These are phyloP conservation scores for Neoboletus magnificus DNA, from an alignment of 768 basidiomycete species.

Conservation along the genomic window DNA sequence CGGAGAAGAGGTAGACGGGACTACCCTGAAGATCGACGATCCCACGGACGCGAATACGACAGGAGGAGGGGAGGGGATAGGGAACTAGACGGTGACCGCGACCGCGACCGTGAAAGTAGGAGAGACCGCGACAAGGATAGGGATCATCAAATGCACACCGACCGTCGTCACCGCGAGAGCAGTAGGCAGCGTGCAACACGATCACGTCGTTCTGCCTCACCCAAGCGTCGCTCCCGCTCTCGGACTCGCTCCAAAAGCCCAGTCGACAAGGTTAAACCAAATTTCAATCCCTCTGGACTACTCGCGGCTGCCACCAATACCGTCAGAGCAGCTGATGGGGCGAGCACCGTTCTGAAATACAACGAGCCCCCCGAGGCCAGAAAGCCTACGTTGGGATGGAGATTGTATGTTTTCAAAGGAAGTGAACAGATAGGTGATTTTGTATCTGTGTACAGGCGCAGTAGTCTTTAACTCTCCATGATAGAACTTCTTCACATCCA, in stretches of 20 bases:
- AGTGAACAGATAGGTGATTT: constrained; percentile 83
- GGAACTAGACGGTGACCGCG: constrained; percentile 8
- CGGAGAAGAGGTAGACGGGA: constrained; percentile 18
- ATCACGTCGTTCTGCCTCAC: constrained; percentile 60
- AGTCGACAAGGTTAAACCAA: constrained; percentile 75
- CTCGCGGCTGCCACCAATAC: constrained; percentile 97
- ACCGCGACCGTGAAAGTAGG: constrained; percentile 13
- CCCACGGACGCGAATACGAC: constrained; percentile 20
- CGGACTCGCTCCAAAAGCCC: constrained; percentile 41
- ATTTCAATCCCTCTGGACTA: constrained; percentile 84
- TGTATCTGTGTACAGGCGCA: not conserved
- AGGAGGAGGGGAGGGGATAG: constrained; percentile 14
- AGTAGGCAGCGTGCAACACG: constrained; percentile 32
- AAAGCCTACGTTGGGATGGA: constrained; percentile 86
- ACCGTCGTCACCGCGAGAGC: constrained; percentile 20
- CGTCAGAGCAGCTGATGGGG: constrained; percentile 70
- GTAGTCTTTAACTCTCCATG: not conserved
- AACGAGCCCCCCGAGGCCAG: constrained; percentile 98
- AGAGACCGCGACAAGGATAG: constrained; percentile 34
- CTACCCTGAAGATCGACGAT: constrained; percentile 13
- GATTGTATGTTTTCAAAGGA: constrained; percentile 97
- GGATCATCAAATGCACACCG: constrained; percentile 36
- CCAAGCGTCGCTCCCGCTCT: constrained; percentile 36
- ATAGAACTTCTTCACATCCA: constrained; percentile 89
- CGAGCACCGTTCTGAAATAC: constrained; percentile 86